phyloP scores from a whole-genome alignment of 352 stramenopile genomes.

The Pythium chondricola region DNA sequence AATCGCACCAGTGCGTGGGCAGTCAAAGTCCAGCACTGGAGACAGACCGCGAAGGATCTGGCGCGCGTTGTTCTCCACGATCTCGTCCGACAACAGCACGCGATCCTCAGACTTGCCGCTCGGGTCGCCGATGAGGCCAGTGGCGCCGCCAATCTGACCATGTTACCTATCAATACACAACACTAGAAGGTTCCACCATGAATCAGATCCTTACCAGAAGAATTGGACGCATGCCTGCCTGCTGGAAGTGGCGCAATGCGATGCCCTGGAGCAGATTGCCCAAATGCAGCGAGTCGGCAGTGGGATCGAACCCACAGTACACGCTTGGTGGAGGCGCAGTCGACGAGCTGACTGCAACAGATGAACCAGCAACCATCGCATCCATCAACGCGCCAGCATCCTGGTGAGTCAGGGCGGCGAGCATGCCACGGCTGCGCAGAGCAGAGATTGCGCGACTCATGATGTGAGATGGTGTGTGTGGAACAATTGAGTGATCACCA shows the following conservation, averaged over 20 bases:
- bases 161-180: neutral
- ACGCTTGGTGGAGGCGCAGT: constrained; percentile 31
- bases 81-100: constrained; percentile 91
- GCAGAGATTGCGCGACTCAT: constrained; percentile 70
- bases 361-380: constrained; percentile 25
- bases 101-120: constrained; percentile 97
- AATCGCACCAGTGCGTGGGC: constrained; percentile 82
- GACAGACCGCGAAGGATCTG: constrained; percentile 90
- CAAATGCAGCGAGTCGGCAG: constrained; percentile 88
- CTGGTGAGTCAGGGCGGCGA: constrained; percentile 67
- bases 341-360: neutral
- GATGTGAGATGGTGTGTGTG: constrained; percentile 2
- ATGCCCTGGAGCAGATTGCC: constrained; percentile 87
- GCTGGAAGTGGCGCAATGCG: constrained; percentile 84
- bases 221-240: constrained; percentile 87
- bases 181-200: neutral
- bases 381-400: constrained; percentile 51
- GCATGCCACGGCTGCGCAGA: constrained; percentile 62
- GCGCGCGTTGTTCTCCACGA: constrained; percentile 86
- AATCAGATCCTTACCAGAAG: constrained; percentile 34
- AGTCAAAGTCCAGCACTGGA: constrained; percentile 94
- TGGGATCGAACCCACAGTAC: constrained; percentile 91
- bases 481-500: neutral
- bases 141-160: constrained; percentile 73
- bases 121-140: constrained; percentile 95